phyloP scores from a whole-genome alignment of 768 basidiomycete species.

The Lactarius tabidus region DNA sequence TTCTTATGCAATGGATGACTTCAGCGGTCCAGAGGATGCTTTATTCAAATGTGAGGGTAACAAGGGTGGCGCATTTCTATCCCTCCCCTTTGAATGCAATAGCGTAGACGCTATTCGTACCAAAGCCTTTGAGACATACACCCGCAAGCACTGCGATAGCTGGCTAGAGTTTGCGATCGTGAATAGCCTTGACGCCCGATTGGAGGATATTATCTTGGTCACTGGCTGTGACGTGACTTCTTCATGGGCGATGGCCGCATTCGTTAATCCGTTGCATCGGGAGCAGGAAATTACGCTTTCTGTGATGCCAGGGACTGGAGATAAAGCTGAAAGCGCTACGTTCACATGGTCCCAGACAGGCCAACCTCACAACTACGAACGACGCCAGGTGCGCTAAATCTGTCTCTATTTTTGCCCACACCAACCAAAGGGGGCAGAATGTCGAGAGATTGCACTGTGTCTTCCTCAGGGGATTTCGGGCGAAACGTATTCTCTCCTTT shows the following conservation, averaged over 20 bases:
- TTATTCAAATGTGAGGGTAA: constrained; percentile 11
- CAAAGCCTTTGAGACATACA: neutral
- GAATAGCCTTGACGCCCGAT: neutral
- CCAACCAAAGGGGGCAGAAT: neutral
- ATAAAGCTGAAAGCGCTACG: neutral
- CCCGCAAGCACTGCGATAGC: neutral
- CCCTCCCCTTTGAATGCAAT: constrained; percentile 5
- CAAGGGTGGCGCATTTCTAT: constrained; percentile 20
- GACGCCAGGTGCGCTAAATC: neutral
- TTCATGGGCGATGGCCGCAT: constrained; percentile 6
- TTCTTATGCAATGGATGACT: neutral
- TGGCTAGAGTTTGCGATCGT: constrained; percentile 5
- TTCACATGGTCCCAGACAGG: constrained; percentile 10
- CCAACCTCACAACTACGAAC: constrained; percentile 14
- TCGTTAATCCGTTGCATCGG: neutral
- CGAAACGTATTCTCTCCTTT: constrained; percentile 3
- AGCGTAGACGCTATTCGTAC: neutral
- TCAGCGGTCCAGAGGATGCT: constrained; percentile 11
- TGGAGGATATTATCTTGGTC: constrained; percentile 20
- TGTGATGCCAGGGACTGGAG: neutral
- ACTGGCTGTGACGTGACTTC: constrained; percentile 4
- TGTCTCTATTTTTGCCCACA: neutral
- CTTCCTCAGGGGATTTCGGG: constrained; percentile 17
- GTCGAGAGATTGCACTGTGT: constrained; percentile 1
- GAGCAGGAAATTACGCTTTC: neutral